Evolutionary conservation across 306 rosid species (phyloP).

Genomic region (Citrullus mucosospermus): DNA sequence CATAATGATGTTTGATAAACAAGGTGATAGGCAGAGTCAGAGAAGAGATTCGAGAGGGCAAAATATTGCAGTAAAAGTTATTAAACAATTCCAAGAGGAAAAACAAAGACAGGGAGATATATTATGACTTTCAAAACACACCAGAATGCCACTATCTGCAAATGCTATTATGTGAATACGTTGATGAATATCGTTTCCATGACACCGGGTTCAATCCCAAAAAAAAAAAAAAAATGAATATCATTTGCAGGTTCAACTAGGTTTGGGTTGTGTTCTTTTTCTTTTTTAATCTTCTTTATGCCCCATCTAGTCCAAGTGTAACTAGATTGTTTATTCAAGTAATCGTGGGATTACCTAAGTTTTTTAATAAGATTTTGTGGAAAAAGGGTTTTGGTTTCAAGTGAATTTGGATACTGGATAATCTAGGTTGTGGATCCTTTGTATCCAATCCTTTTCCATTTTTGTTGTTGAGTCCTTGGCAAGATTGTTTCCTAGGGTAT

Average conservation of each 20-base stretch:
- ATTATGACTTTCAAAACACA: background rate
- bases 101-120: background rate
- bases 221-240: no score
- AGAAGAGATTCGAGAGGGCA: background rate
- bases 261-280: background rate
- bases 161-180: background rate
- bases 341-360: background rate
- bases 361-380: background rate
- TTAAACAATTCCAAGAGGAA: background rate
- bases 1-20: background rate
- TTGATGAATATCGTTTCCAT: background rate
- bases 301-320: background rate
- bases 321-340: background rate
- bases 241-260: background rate
- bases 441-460: no score
- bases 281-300: background rate
- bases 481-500: background rate
- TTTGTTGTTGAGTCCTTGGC: background rate
- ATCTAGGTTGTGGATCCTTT: background rate
- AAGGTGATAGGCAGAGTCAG: background rate
- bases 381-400: background rate
- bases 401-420: background rate
- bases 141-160: background rate
- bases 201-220: no score
- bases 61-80: background rate